Percentiles rank a stretch among this genome's conserved stretches.
phyloP scores from a whole-genome alignment of 352 stramenopile species.

The Aphanomyces euteiches region DNA sequence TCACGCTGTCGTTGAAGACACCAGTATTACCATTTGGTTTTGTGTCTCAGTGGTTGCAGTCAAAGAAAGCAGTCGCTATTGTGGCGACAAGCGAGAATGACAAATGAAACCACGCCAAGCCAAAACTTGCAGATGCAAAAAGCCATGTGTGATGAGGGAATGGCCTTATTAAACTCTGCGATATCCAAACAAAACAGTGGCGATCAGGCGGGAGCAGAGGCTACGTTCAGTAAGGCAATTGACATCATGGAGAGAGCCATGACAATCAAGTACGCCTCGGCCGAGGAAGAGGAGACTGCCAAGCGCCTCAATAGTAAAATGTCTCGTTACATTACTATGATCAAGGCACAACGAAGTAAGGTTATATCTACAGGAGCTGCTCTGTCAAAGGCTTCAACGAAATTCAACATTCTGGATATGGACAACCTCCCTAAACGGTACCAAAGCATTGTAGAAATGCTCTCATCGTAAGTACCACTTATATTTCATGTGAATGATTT shows the following conservation, averaged over 20 bases:
- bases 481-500: background rate
- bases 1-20: too few relatives aligned
- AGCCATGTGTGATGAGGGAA: constrained; percentile 42
- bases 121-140: constrained; percentile 39
- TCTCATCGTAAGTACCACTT: constrained; percentile 13
- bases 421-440: constrained; percentile 48
- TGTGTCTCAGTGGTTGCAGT: too few relatives aligned
- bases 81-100: background rate
- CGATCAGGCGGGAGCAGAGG: constrained; percentile 34
- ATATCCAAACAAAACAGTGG: constrained; percentile 38
- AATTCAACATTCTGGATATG: constrained; percentile 74
- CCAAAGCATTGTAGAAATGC: background rate
- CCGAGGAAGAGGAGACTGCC: constrained; percentile 38
- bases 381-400: constrained; percentile 26
- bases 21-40: too few relatives aligned
- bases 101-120: background rate
- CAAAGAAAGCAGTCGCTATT: too few relatives aligned
- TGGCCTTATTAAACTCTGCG: constrained; percentile 41
- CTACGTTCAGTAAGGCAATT: constrained; percentile 34
- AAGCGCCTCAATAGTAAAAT: constrained; percentile 46
- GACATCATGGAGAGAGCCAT: constrained; percentile 45
- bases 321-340: constrained; percentile 49
- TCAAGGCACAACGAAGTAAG: constrained; percentile 41
- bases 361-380: background rate
- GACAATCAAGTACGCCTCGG: constrained; percentile 36